These are phyloP conservation scores for Ascochyta koolunga DNA, from an alignment of 2,329 filamentous ascomycete genomes.

Conservation along the genomic window DNA sequence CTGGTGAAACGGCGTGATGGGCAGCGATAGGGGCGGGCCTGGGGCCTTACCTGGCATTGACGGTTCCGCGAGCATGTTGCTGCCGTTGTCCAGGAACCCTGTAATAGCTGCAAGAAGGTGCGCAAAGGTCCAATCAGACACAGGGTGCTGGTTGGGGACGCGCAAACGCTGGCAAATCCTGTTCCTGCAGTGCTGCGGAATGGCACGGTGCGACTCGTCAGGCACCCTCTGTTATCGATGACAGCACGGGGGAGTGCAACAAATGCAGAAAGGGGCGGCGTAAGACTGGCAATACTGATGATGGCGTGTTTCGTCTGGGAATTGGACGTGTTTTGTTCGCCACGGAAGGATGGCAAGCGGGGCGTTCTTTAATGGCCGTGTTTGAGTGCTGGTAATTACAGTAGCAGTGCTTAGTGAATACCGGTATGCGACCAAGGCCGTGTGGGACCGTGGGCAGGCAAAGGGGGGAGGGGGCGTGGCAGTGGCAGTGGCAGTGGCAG, in stretches of 20 bases:
- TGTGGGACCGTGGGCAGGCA: neutral
- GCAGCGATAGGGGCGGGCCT: constrained; percentile 41
- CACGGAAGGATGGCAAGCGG: constrained; percentile 24
- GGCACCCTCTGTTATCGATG: constrained; percentile 5
- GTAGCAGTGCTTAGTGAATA: constrained; percentile 24
- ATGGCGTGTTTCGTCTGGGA: constrained; percentile 32
- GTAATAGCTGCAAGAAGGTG: constrained; percentile 28
- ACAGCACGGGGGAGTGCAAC: constrained; percentile 4
- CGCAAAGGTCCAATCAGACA: constrained; percentile 40
- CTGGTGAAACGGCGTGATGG: constrained; percentile 49
- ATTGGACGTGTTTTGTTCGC: constrained; percentile 23
- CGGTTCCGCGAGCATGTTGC: constrained; percentile 51
- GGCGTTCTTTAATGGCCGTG: constrained; percentile 23
- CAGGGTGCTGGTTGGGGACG: constrained; percentile 31
- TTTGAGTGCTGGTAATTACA: constrained; percentile 21
- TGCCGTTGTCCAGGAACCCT: constrained; percentile 40
- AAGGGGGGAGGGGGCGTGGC: neutral
- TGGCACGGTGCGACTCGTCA: constrained; percentile 9
- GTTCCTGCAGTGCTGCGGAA: constrained; percentile 22
- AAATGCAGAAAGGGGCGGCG: constrained; percentile 25
- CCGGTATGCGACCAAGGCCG: constrained; percentile 8
- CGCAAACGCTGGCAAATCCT: constrained; percentile 22
- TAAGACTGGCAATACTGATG: constrained; percentile 44
- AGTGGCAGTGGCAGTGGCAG: neutral
- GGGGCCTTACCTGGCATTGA: constrained; percentile 49